These are phyloP conservation scores for Elsinoe necatrix DNA, from an alignment of 2,329 filamentous ascomycete genomes.

Conservation along the genomic window DNA sequence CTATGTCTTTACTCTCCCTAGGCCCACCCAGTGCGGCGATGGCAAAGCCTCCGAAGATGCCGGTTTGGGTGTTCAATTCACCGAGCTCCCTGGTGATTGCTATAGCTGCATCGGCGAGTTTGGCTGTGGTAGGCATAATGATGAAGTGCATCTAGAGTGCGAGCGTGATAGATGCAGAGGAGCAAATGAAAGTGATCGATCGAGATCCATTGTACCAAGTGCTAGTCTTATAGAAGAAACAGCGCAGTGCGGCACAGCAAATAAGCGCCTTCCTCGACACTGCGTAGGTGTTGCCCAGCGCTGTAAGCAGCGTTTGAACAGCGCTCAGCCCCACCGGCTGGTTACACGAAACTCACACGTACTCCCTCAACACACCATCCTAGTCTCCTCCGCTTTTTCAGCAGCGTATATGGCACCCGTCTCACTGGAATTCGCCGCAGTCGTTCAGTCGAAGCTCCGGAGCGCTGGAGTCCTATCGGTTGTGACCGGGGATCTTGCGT, in stretches of 20 bases:
- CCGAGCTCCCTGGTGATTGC: not conserved
- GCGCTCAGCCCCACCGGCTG: too few relatives aligned
- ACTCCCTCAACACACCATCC: too few relatives aligned
- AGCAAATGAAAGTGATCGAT: too few relatives aligned
- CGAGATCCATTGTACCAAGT: too few relatives aligned
- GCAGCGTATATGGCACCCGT: not conserved
- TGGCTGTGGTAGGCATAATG: not conserved
- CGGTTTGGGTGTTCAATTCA: not conserved
- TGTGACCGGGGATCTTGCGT: not conserved
- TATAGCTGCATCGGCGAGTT: not conserved
- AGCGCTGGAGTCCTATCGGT: not conserved
- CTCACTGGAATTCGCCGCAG: not conserved
- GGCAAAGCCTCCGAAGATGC: not conserved
- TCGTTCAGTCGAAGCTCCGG: not conserved
- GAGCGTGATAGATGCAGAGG: not conserved
- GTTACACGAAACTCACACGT: too few relatives aligned
- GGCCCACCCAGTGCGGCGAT: not conserved
- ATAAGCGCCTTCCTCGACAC: too few relatives aligned
- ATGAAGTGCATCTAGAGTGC: not conserved
- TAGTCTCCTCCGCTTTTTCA: not conserved
- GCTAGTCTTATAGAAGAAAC: too few relatives aligned
- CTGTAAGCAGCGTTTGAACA: too few relatives aligned
- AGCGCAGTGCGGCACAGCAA: too few relatives aligned
- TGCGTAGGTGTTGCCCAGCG: too few relatives aligned
- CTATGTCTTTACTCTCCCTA: not conserved